Conservation (phyloP, 306 rosid species). For the Prosopis cineraria region DNA sequence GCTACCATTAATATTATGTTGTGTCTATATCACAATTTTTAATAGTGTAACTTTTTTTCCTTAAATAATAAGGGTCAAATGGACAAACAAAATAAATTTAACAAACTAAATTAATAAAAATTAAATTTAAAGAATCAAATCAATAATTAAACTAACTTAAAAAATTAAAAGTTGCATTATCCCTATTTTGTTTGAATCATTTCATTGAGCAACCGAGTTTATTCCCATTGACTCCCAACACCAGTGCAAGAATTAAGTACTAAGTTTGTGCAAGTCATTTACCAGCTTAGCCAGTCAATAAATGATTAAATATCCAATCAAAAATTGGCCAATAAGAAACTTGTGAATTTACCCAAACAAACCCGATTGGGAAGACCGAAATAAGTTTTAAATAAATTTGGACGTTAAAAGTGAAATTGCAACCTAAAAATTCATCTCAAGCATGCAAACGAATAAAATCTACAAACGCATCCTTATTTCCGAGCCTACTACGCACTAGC, state of each 20-base stretch:
- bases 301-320: background rate
- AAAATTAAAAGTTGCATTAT: no score
- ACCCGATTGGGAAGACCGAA: background rate
- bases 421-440: background rate
- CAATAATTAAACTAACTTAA: no score
- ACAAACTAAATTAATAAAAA: no score
- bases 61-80: no score
- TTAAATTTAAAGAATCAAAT: no score
- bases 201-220: background rate
- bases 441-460: conserved; percentile 16
- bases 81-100: no score
- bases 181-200: background rate
- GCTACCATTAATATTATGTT: no score
- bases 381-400: background rate
- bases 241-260: no score
- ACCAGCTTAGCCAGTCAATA: background rate
- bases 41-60: no score
- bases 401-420: background rate
- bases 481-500: conserved; percentile 30
- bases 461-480: conserved; percentile 36
- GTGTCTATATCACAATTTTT: no score
- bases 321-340: background rate
- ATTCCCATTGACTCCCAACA: background rate
- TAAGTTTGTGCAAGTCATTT: background rate
- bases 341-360: background rate